Evolutionary conservation across 169 alveolate species (phyloP), one percentile per base, ranked within the genome.

Genomic region (Theileria equi): DNA sequence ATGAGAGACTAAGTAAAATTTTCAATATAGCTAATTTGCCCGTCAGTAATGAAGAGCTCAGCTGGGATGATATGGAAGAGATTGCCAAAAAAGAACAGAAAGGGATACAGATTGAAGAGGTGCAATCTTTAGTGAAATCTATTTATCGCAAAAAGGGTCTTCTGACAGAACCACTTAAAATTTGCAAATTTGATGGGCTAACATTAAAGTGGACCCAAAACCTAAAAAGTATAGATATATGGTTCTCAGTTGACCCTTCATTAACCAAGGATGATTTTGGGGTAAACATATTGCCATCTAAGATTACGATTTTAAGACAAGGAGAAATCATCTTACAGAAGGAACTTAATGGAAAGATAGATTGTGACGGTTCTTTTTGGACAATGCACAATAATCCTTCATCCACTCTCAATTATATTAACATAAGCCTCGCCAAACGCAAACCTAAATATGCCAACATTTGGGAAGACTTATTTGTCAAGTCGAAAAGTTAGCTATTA

Each of bases 341-440:
- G 19, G 5, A 3, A 13, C 52, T 54, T 36, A 54, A 32, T 29
- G 82, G 82, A 35, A 71, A 71, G 52, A 69, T 71, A 25, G 74
- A 71, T 52, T 57, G 50, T 28, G 82, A 71, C n/a, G 82, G 82
- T 19, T 59, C 68, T 55, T 71, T 71, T 49, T 71, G 82, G 82
- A 58, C 69, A 0, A 60, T 71, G 76, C 62, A 71, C n/a, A 48
- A 71, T 35, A 23, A 47, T 35, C 69, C 76, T 1, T 2, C 65
- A 44, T 38, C 28, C 1, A 31, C 43, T 63, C 61, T 26, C 32
- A 71, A 29, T 67, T 71, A 34, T 32, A 67, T 71, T 8, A 47
- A 60, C 17, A 49, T 71, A 19, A 68, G 38, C 17, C 43, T 71
- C 36, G n/a, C 38, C 21, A 71, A 71, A 34, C 66, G 82, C 67